Evolutionary conservation across 495 filamentous ascomycete species (phyloP).

Genomic region (Lepraria neglecta): DNA sequence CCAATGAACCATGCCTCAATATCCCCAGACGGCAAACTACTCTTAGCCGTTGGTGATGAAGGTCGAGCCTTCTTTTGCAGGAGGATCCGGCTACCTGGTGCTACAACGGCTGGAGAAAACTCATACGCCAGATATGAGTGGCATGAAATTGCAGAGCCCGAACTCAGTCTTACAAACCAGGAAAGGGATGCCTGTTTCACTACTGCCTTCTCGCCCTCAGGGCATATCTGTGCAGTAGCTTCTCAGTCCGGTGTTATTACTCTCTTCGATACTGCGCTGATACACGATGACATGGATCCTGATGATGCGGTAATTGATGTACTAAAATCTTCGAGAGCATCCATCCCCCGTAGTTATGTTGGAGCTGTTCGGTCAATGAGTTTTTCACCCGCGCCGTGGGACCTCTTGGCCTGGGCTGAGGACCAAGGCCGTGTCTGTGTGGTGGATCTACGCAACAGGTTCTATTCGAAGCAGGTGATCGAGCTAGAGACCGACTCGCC

Average conservation of each 20-base stretch:
- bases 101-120: constrained; percentile 39
- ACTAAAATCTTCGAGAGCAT: constrained; percentile 38
- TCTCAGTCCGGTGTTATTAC: constrained; percentile 67
- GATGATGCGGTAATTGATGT: constrained; percentile 40
- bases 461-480: constrained; percentile 68
- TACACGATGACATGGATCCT: constrained; percentile 36
- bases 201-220: constrained; percentile 64
- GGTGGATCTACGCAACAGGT: constrained; percentile 73
- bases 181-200: constrained; percentile 56
- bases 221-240: constrained; percentile 60
- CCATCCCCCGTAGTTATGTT: constrained; percentile 32
- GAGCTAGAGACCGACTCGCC: constrained; percentile 53
- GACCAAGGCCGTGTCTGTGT: constrained; percentile 78
- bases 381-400: constrained; percentile 84
- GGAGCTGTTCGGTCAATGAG: constrained; percentile 87
- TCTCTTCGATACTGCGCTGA: constrained; percentile 53
- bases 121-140: constrained; percentile 29
- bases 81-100: constrained; percentile 35
- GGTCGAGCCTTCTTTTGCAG: constrained; percentile 73
- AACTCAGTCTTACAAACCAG: constrained; percentile 37
- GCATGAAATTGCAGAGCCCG: constrained; percentile 25
- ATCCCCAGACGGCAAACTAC: constrained; percentile 75
- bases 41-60: constrained; percentile 81
- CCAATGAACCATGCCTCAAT: constrained; percentile 89
- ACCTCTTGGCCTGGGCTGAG: constrained; percentile 90